Evolutionary conservation across 2,329 filamentous ascomycete species (phyloP), one percentile per base, ranked within the genome.

Genomic region (Kalmusia sp.): DNA sequence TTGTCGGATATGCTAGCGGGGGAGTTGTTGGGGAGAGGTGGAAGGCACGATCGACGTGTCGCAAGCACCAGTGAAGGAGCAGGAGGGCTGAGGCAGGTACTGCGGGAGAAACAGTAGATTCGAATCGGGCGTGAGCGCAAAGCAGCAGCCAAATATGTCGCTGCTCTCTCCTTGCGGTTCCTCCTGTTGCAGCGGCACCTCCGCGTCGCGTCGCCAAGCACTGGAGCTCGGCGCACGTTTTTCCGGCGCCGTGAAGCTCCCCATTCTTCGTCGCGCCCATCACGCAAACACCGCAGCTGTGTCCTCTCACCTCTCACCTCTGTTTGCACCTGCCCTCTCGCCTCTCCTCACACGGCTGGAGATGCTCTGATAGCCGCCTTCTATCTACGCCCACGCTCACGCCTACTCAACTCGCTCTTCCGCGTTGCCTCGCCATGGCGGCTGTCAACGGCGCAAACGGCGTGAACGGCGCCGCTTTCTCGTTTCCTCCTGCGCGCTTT

Each of bases 391-490:
- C 17, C 14, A 11, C n/a, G n/a, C 22, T 12, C 35, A 39, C 48
- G 25, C 15, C n/a, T 30, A n/a, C 9, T 15, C 44, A 25, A 51
- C 56, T 50, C 56, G 57, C 59, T 53, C 54, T 54, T 49, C 49
- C 48, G 51, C 51, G 48, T 31, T 21, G 11, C 49, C 19, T 61
- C 66, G 72, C 54, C 70, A 86, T 86, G 82, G 79, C 82, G 43
- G 72, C 81, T 48, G 67, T 76, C 28, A 69, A 71, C 46, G 66
- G 81, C 66, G 67, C 77, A 49, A 84, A 85, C 70, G 82, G 81
- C 68, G 67, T 79, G 49, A 81, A 81, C 56, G 80, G 78, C 58
- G 71, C 79, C 50, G 64, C 71, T 34, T 63, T 50, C 61, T 67
- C 58, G 69, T 77, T 62, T 59, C 73, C 58, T 52, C 73, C 57